A percentile compares a stretch with the other conserved stretches of the same genome.
These are phyloP conservation scores for Arachis stenosperma DNA, from an alignment of 306 rosid species.

Conservation along the genomic window DNA sequence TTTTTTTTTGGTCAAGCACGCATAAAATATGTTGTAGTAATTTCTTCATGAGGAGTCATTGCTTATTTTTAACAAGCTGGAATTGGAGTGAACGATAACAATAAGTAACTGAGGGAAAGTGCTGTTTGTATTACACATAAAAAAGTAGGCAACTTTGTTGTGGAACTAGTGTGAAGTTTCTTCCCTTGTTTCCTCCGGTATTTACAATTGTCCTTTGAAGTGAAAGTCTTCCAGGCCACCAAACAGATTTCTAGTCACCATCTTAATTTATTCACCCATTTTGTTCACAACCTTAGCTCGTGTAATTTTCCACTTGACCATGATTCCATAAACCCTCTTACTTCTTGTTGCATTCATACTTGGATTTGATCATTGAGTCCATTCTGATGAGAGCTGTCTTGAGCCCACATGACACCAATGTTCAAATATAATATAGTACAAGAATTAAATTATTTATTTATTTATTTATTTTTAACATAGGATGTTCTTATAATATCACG, in stretches of 20 bases:
- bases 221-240: background rate
- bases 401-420: conserved; percentile 35
- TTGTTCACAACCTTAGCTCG: background rate
- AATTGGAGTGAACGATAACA: too few relatives aligned
- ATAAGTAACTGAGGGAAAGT: too few relatives aligned
- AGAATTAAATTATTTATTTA: too few relatives aligned
- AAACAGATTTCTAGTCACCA: too few relatives aligned
- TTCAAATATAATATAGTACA: background rate
- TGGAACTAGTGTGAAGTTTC: background rate
- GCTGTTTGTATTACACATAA: background rate
- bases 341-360: background rate
- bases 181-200: background rate
- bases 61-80: too few relatives aligned
- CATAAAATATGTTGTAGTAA: too few relatives aligned
- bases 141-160: background rate
- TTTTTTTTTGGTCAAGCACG: too few relatives aligned
- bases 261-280: conserved; percentile 3
- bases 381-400: background rate
- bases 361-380: conserved; percentile 6
- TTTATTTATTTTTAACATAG: too few relatives aligned
- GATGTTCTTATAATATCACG: too few relatives aligned
- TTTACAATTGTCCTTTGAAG: background rate
- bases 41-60: too few relatives aligned
- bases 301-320: background rate
- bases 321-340: conserved; percentile 27